Conservation (phyloP, 768 basidiomycete species). For the Lactifluus volemus region DNA sequence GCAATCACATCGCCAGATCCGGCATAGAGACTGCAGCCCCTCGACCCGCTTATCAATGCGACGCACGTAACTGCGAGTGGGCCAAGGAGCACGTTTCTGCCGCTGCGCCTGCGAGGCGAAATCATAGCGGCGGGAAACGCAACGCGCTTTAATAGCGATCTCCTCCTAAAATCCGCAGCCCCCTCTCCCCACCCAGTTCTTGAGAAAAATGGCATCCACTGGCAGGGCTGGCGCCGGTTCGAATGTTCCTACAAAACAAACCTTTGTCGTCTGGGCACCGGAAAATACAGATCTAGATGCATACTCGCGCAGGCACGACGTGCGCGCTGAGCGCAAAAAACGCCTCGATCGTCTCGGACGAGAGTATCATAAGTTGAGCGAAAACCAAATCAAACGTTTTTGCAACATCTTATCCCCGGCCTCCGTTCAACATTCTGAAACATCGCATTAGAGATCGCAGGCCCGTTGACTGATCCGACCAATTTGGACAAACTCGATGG, state of each 20-base stretch:
- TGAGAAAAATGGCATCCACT: background rate
- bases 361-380: conserved; percentile 3
- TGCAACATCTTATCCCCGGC: background rate
- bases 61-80: too few species aligned
- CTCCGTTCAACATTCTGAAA: conserved; percentile 12
- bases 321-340: background rate
- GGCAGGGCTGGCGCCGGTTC: background rate
- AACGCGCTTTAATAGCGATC: too few species aligned
- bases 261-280: conserved; percentile 9
- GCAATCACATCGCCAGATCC: too few species aligned
- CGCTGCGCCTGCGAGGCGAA: too few species aligned
- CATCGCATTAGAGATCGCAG: background rate
- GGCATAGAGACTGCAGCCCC: too few species aligned
- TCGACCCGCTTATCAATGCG: too few species aligned
- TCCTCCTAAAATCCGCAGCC: too few species aligned
- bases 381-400: background rate
- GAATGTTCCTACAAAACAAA: background rate
- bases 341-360: background rate
- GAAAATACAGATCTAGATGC: background rate
- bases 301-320: background rate
- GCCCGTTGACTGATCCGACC: background rate
- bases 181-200: too few species aligned
- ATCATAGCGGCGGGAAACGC: too few species aligned
- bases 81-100: too few species aligned
- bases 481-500: conserved; percentile 43